Base-by-base conservation (phyloP, 192 early-diverging fungal species). In the Linnemannia elongata region DNA sequence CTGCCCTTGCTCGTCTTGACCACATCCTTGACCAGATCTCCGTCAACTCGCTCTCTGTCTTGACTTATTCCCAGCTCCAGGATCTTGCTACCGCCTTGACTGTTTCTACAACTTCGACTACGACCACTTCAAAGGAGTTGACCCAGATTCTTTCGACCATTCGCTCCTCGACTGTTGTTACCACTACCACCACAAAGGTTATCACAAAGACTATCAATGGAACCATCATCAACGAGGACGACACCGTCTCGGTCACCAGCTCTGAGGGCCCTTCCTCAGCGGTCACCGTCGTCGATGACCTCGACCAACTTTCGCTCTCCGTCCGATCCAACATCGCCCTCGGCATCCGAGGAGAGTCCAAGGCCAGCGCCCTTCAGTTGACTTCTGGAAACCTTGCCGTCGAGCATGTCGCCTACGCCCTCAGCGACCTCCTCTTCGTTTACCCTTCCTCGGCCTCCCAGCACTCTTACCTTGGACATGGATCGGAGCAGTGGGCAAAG, bases 351-450 rank as follows among this genome's bases (percentile, higher is more conserved):
- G 63, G 69, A 38, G 79, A 75, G 6, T 55, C 75, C 70, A 71
- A 85, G 49, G 44, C 72, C 27, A 42, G 76, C 70, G 60, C 60
- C 30, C 60, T 33, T 66, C 90, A 88, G 41, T 78, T 90, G 20
- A 83, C 92, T 15, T 88, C 93, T 52, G 95, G 90, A 27, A 92
- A 95, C 82, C 91, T 92, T 22, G 96, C 95, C 7, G 89, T 93
- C 2, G 90, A 94, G 24, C 94, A 96, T 80, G 90, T 97, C 22
- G 94, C 96, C 9, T 96, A 97, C 82, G 92, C 91, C 36, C 90
- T 98, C 12, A 95, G 93, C 87, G 94, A 96, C 79, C 87, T 97
- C 70, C 90, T 94, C 57, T 98, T 97, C 90, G 92, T 98, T 77
- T 98, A 97, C 89, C 93, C 96, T 36, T 94, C 94, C 10, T 68